Conservation (phyloP, 768 basidiomycete genomes). For the Daedaleopsis sinensis region DNA sequence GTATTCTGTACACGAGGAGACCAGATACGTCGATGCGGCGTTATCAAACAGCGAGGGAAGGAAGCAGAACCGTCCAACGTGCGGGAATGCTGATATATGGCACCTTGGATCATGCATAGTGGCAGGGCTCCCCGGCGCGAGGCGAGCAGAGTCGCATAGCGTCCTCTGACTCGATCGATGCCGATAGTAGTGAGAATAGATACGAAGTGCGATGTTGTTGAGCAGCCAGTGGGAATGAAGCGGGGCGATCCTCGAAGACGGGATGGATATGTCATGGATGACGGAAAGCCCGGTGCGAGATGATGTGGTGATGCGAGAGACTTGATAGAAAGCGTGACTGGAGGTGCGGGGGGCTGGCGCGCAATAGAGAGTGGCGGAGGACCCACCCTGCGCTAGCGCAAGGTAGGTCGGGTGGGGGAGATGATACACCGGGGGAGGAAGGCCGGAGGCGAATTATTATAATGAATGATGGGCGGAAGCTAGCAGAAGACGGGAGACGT, state of each 20-base stretch:
- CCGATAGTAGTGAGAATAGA: constrained; percentile 35
- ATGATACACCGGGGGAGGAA: constrained; percentile 22
- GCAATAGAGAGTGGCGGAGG: constrained; percentile 43
- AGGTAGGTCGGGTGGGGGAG: constrained; percentile 28
- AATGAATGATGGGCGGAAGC: constrained; percentile 24
- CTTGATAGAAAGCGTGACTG: constrained; percentile 28
- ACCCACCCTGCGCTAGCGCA: constrained; percentile 39
- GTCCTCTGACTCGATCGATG: constrained; percentile 9
- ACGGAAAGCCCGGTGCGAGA: constrained; percentile 27
- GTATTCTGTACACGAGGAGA: constrained; percentile 40
- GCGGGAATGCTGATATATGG: constrained; percentile 23
- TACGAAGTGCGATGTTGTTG: constrained; percentile 34
- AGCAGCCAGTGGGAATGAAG: constrained; percentile 31
- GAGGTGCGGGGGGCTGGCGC: constrained; percentile 35
- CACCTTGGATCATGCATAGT: constrained; percentile 12
- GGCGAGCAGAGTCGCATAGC: constrained; percentile 8
- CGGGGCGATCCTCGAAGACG: constrained; percentile 50
- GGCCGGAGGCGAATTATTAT: constrained; percentile 27
- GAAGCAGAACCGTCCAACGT: constrained; percentile 24
- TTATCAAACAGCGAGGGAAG: constrained; percentile 22
- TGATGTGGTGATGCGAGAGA: constrained; percentile 28
- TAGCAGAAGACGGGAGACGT: constrained; percentile 16
- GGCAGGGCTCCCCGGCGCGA: constrained; percentile 6
- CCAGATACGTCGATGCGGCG: constrained; percentile 16
- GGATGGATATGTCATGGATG: constrained; percentile 65